Conservation (phyloP, 768 basidiomycete genomes). For the Auriculariales sp. region DNA sequence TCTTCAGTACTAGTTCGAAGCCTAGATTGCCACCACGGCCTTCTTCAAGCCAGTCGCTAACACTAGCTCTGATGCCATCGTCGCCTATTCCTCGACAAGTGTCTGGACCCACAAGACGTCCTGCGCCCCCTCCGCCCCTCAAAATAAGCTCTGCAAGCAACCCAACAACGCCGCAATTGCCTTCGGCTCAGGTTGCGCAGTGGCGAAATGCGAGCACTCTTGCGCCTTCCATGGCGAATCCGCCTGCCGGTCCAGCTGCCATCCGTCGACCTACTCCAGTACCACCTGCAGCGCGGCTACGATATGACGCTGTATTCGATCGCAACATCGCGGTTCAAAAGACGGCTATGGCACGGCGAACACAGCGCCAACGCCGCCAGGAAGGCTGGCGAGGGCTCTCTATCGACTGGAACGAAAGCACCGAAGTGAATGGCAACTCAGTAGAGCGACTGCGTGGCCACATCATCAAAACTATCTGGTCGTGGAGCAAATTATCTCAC, state of each 20-base stretch:
- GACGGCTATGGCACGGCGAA: slow-evolving; percentile 16
- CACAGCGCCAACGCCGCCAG: slow-evolving; percentile 36
- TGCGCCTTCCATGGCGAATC: slow-evolving; percentile 15
- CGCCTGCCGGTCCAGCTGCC: slow-evolving; percentile 19
- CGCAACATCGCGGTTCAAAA: slow-evolving; percentile 38
- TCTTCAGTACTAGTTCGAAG: slow-evolving; percentile 7
- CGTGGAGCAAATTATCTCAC: slow-evolving; percentile 37
- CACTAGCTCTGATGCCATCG: slow-evolving; percentile 2
- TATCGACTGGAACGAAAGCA: slow-evolving; percentile 25
- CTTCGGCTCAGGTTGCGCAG: slow-evolving; percentile 12
- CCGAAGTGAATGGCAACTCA: slow-evolving; percentile 22
- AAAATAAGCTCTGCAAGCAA: slow-evolving; percentile 27
- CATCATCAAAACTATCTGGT: slow-evolving; percentile 50
- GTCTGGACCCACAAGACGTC: not conserved
- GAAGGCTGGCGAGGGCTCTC: slow-evolving; percentile 65
- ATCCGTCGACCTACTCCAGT: slow-evolving; percentile 37
- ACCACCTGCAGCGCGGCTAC: slow-evolving; percentile 42
- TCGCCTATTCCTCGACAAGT: not conserved
- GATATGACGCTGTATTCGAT: slow-evolving; percentile 56
- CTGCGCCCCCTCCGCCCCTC: not conserved
- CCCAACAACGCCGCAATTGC: slow-evolving; percentile 19
- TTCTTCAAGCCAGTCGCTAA: slow-evolving; percentile 4
- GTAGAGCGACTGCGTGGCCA: slow-evolving; percentile 40
- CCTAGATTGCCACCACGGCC: slow-evolving; percentile 3
- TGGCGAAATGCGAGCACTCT: slow-evolving; percentile 13